Base-by-base conservation (phyloP, 2,329 filamentous ascomycete species). In the Xylariaceae sp. region DNA sequence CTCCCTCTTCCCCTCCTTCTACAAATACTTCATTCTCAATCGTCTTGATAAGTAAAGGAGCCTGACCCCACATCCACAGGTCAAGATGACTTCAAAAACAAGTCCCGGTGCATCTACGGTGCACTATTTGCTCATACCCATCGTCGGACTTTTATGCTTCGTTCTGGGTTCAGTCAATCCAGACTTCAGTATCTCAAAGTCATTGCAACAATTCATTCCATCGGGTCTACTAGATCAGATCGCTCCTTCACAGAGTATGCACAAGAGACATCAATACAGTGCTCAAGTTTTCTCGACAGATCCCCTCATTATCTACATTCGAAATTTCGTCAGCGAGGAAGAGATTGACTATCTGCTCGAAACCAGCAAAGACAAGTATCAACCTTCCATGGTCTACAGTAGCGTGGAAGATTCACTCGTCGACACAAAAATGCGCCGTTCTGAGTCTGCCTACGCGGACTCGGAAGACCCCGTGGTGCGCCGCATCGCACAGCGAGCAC, bases 251-350 rank as follows among this genome's bases (percentile, higher is more conserved):
- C 13, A 16, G 18, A 10, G 14, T 16, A 14, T n/a, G 12, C 9
- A 31, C 17, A 14, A 45, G 17, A n/a, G 22, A 45, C 42, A 13
- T 14, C 19, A 34, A n/a, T 50, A 49, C 14, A 7, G 49, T 31
- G 38, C 48, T 7, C 49, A 52, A 31, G 34, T 52, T 17, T 51
- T 55, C 46, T 55, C 53, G 5, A 45, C 48, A 45, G 53, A 55
- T 14, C 53, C 48, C 34, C 41, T 51, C 18, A 46, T 55, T 16
- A 11, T 55, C 17, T 49, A 40, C 33, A 43, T 52, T 31, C 14
- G 17, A 34, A 22, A 48, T 31, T 55, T 55, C 31, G 28, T 55
- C n/a, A 47, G 45, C 39, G 42, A 34, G 5, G 53, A 49, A 2
- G 53, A 55, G 18, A 48, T 52, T 11, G 14, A 18, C n/a, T 19